Conservation (phyloP, 2,329 filamentous ascomycete species). For the Trichoderma simmonsii region DNA sequence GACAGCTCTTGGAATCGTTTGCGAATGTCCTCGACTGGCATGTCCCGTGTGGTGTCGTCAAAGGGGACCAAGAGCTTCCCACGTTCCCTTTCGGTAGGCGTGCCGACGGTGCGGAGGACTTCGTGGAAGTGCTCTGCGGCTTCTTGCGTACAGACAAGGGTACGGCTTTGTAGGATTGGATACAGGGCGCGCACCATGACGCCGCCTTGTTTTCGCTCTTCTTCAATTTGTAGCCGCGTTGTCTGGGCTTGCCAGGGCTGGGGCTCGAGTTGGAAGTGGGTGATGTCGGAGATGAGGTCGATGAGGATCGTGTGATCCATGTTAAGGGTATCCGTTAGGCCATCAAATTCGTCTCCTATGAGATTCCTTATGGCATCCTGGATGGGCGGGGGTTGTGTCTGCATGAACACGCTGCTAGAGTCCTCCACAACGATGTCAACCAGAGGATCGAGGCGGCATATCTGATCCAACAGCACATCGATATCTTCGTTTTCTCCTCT, state of each 20-base stretch:
- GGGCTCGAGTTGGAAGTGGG: constrained; percentile 33
- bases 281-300: constrained; percentile 40
- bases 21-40: constrained; percentile 22
- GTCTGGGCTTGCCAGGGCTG: constrained; percentile 34
- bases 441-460: constrained; percentile 29
- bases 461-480: constrained; percentile 33
- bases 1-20: constrained; percentile 34
- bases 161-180: constrained; percentile 32
- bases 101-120: constrained; percentile 37
- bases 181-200: constrained; percentile 37
- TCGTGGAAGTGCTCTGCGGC: constrained; percentile 40
- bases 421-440: constrained; percentile 36
- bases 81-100: constrained; percentile 35
- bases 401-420: constrained; percentile 27
- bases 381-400: constrained; percentile 25
- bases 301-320: constrained; percentile 42
- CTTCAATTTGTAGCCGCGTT: constrained; percentile 35
- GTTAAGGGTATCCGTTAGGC: constrained; percentile 38
- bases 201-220: constrained; percentile 32
- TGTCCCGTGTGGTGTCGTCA: constrained; percentile 19
- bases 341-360: constrained; percentile 30
- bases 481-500: constrained; percentile 30
- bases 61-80: constrained; percentile 35
- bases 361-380: constrained; percentile 31
- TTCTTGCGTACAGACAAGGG: constrained; percentile 38